These are phyloP conservation scores for Antarctomyces pellizariae DNA, from an alignment of 495 filamentous ascomycete species.

Conservation along the genomic window DNA sequence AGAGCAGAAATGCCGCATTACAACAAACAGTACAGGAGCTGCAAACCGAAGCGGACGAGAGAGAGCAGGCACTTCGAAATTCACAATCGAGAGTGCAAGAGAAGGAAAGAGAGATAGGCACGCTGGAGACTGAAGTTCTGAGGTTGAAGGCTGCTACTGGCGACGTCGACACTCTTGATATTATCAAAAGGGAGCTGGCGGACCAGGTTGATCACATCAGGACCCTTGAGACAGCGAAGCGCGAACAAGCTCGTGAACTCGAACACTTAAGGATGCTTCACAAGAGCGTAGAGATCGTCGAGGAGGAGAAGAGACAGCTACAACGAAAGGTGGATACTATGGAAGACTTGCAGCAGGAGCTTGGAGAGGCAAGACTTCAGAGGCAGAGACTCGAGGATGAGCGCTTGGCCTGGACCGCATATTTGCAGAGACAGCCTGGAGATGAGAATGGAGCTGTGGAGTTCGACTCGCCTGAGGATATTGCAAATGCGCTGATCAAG, in stretches of 20 bases:
- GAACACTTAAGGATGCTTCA: constrained; percentile 54
- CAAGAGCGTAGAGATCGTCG: constrained; percentile 76
- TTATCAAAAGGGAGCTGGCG: constrained; percentile 62
- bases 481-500: constrained; percentile 63
- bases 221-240: constrained; percentile 52
- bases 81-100: constrained; percentile 42
- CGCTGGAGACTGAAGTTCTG: constrained; percentile 62
- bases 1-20: constrained; percentile 42
- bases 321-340: constrained; percentile 56
- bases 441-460: constrained; percentile 33
- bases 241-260: constrained; percentile 60
- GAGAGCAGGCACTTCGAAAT: constrained; percentile 33
- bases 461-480: constrained; percentile 69
- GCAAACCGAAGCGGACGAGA: constrained; percentile 41
- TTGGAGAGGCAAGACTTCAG: constrained; percentile 57
- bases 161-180: constrained; percentile 56
- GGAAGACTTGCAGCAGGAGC: constrained; percentile 46
- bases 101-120: constrained; percentile 42
- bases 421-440: constrained; percentile 44
- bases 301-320: constrained; percentile 78
- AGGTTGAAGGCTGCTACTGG: constrained; percentile 61
- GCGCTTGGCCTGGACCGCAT: constrained; percentile 60
- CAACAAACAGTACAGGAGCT: constrained; percentile 46
- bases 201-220: constrained; percentile 83
- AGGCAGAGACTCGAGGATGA: constrained; percentile 80